Conservation (phyloP, 108 stramenopile species). For the Cyclotella baltica region DNA sequence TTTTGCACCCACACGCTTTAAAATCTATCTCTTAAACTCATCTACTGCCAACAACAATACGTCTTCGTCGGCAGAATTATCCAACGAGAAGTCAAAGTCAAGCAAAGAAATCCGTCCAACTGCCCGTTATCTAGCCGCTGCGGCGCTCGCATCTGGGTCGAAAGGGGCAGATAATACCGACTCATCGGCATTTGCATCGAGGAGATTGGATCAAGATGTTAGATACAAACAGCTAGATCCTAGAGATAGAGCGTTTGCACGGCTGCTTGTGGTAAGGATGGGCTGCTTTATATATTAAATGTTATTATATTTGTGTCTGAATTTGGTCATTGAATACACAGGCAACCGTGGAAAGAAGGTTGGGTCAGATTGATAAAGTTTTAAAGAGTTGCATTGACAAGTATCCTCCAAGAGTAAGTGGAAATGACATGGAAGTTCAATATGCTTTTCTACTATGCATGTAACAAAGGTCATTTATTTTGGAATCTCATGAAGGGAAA, state of each 20-base stretch:
- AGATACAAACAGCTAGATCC: constrained; percentile 53
- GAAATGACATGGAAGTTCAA: not conserved
- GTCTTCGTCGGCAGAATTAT: not conserved
- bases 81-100: not conserved
- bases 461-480: too few relatives aligned
- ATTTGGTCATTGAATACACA: not conserved
- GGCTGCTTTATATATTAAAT: not conserved
- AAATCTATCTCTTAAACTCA: not conserved
- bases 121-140: constrained; percentile 23
- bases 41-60: not conserved
- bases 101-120: constrained; percentile 11
- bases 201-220: constrained; percentile 58
- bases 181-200: constrained; percentile 52
- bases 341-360: constrained; percentile 73
- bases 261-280: constrained; percentile 50
- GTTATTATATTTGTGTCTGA: not conserved
- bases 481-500: too few relatives aligned
- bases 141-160: constrained; percentile 1
- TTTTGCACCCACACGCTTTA: not conserved
- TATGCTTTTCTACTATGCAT: not conserved
- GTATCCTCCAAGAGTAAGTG: constrained; percentile 32
- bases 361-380: constrained; percentile 79
- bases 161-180: not conserved
- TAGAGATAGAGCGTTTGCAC: constrained; percentile 76
- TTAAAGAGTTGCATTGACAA: constrained; percentile 40